Evolutionary conservation across 768 basidiomycete species (phyloP), one percentile per base, ranked within the genome.

Genomic region (Auriscalpium microsporum): DNA sequence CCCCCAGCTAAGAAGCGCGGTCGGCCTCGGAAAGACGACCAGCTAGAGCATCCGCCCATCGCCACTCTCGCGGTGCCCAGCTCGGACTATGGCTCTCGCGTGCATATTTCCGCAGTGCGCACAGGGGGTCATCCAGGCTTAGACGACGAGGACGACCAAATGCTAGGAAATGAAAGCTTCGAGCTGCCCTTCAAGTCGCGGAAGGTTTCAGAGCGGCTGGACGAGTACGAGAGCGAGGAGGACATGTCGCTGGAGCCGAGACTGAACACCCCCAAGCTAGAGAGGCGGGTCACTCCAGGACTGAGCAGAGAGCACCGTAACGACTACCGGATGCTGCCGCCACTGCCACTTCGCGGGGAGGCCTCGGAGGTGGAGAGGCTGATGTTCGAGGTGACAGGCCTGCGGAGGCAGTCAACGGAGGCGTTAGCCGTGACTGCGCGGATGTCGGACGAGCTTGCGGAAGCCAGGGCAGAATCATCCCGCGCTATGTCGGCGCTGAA

Each of bases 401-500:
- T 90, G 54, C 79, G 84, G 48, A 77, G 80, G 53, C 84, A 87
- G 65, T 79, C 85, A 16, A 76, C 83, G 19, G 84, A 88, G 58
- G 83, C 86, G 7, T 77, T 84, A 54, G 80, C 80, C 6, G 75
- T 81, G 33, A 84, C 84, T 2, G 68, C 82, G 52, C 75, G 80
- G 55, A 74, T 90, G 58, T 78, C 86, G 16, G 85, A 86, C 64
- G 83, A 88, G 63, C 74, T 90, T n/a, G 73, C 78, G 9, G 78
- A 82, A 57, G 81, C 79, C 9, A 80, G 86, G 58, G 72, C 79
- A 38, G 86, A 88, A 59, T 74, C 76, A 1, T 75, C 80, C 49
- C 72, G 80, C 53, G 73, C 78, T 34, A 77, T 78, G 61, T 73
- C 81, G 40, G 74, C 77, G 19, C 68, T 87, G 28, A 76, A 77